Evolutionary conservation across 2,329 filamentous ascomycete genomes (phyloP).

Genomic region (Penicillium sp.): DNA sequence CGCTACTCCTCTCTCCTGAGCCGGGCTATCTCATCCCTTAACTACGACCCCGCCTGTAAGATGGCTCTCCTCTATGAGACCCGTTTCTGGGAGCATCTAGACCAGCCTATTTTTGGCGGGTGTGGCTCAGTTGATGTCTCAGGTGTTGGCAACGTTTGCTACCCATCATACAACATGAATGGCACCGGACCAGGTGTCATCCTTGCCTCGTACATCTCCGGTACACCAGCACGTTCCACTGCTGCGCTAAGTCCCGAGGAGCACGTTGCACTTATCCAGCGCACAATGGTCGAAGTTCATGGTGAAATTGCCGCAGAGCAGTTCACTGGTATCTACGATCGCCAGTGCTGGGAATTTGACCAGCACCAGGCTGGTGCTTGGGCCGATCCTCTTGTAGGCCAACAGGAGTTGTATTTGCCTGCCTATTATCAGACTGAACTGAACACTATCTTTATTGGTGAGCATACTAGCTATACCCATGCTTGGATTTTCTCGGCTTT

Average conservation of each 20-base stretch:
- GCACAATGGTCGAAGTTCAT: slow-evolving; percentile 69
- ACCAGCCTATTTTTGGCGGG: slow-evolving; percentile 63
- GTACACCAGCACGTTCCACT: slow-evolving; percentile 25
- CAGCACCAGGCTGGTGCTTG: slow-evolving; percentile 64
- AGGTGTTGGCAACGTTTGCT: slow-evolving; percentile 38
- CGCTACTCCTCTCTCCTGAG: slow-evolving; percentile 53
- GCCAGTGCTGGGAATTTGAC: slow-evolving; percentile 67
- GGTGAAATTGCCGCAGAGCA: slow-evolving; percentile 61
- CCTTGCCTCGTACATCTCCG: slow-evolving; percentile 48
- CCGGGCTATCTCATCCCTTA: slow-evolving; percentile 52
- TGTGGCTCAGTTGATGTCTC: slow-evolving; percentile 33
- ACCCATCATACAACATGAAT: slow-evolving; percentile 41
- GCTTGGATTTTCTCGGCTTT: slow-evolving; percentile 60
- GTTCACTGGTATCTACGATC: slow-evolving; percentile 66
- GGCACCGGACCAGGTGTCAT: slow-evolving; percentile 38
- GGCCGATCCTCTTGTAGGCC: slow-evolving; percentile 62
- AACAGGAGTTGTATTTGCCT: slow-evolving; percentile 70
- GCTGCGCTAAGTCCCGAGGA: slow-evolving; percentile 30
- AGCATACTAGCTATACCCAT: slow-evolving; percentile 72
- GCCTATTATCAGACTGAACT: slow-evolving; percentile 72
- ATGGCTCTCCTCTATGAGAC: slow-evolving; percentile 69
- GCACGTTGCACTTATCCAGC: slow-evolving; percentile 64
- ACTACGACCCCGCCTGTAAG: slow-evolving; percentile 56
- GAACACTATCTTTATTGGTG: slow-evolving; percentile 69
- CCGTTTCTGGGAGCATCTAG: slow-evolving; percentile 61